Evolutionary conservation across 208 protist genomes (phyloP).

Genomic region (Phytomonas francai): DNA sequence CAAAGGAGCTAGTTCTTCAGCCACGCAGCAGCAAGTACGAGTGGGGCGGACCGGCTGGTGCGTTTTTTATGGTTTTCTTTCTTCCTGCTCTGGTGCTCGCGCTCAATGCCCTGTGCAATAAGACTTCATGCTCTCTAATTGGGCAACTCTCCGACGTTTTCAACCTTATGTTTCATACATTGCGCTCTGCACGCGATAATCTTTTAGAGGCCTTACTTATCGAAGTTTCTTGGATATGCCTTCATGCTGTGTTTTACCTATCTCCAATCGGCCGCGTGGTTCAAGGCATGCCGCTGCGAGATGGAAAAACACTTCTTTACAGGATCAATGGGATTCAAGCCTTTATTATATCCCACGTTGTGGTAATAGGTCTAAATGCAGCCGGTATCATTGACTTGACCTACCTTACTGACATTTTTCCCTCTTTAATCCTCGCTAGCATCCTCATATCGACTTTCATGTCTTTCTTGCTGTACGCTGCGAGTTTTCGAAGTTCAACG

Average conservation of each 20-base stretch:
- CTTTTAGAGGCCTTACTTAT: slow-evolving; percentile 43
- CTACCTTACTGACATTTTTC: slow-evolving; percentile 45
- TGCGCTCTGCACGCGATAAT: slow-evolving; percentile 21
- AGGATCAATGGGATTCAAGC: slow-evolving; percentile 81
- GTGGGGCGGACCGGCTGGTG: slow-evolving; percentile 72
- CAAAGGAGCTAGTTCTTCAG: slow-evolving; percentile 18
- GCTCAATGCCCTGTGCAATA: slow-evolving; percentile 52
- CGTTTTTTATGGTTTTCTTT: slow-evolving; percentile 33
- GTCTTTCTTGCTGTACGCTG: slow-evolving; percentile 53
- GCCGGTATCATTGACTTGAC: slow-evolving; percentile 32
- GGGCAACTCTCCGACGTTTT: slow-evolving; percentile 20
- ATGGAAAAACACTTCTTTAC: slow-evolving; percentile 58
- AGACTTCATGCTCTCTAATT: slow-evolving; percentile 21
- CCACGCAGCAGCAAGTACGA: slow-evolving; percentile 54
- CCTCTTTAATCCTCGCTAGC: slow-evolving; percentile 60
- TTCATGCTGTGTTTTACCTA: slow-evolving; percentile 66
- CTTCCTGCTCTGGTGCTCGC: slow-evolving; percentile 51
- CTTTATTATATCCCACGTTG: slow-evolving; percentile 48
- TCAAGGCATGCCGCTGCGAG: slow-evolving; percentile 44
- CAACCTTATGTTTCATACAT: slow-evolving; percentile 5
- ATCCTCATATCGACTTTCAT: slow-evolving; percentile 63
- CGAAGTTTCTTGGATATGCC: slow-evolving; percentile 51
- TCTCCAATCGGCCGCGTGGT: slow-evolving; percentile 58
- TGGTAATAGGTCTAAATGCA: slow-evolving; percentile 40
- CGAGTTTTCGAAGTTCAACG: slow-evolving; percentile 45